Evolutionary conservation across 805 yeast genomes (phyloP), one percentile per base, ranked within the genome.

Genomic region (Schizosaccharomyces octosporus): DNA sequence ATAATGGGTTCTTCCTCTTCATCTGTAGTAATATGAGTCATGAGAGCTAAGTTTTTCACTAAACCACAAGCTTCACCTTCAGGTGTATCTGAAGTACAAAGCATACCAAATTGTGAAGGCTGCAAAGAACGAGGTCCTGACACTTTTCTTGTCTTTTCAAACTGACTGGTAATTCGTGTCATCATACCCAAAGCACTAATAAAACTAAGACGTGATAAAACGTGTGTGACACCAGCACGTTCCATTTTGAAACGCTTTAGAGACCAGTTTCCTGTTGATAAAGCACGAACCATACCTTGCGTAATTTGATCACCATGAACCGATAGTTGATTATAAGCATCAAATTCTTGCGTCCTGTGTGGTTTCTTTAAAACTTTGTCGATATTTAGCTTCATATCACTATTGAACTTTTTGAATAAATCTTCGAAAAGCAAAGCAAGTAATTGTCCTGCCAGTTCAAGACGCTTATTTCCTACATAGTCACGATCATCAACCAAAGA

Each of bases 51-150:
- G 70, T 93, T 93, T 74, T 93, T 93, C 45, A 93, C 98, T 72
- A 93, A 79, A 69, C 98, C 98, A 81, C 98, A 93, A 0, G 98
- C 98, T 73, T 93, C 98, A 78, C 98, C 98, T 79, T 93, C 98
- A 0, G 98, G 98, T 0, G 98, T 93, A 79, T 93, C 98, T 0
- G 97, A 86, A 5, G 97, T 87, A 77, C 98, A 93, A 63, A 93
- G 77, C 97, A 93, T 93, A 70, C 98, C 98, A 72, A 93, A 93
- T 74, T 93, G 98, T 1, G 98, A 93, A 11, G 98, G 98, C 72
- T 93, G 98, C 66, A 93, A 78, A 17, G 98, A 97, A 79, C 98
- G 85, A 60, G 98, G 98, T 55, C 98, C 98, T 1, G 95, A 86
- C 54, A 93, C 98, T 72, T 93, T 93, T 74, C 98, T 79, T 1